Evolutionary conservation across 257 asterid species (phyloP).

Genomic region (Solanum bukasovii): DNA sequence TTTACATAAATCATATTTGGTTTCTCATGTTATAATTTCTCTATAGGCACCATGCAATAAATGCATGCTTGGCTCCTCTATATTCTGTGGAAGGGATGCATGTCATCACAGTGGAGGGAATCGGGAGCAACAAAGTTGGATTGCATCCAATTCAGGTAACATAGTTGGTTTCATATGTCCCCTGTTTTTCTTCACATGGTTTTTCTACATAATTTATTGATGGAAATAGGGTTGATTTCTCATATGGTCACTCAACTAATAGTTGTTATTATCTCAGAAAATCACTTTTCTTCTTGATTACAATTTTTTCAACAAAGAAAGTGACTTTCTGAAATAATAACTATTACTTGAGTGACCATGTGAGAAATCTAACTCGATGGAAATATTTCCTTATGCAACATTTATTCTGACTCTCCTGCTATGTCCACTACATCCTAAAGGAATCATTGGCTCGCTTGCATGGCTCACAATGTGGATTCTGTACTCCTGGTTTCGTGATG

Average conservation of each 20-base stretch:
- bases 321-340: not conserved
- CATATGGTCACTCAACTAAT: not conserved
- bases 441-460: slow-evolving; percentile 75
- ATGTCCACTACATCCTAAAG: slow-evolving; percentile 28
- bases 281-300: not conserved
- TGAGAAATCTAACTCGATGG: not conserved
- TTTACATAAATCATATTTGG: not conserved
- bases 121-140: slow-evolving; percentile 67
- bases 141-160: slow-evolving; percentile 89
- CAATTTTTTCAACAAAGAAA: not conserved
- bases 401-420: not conserved
- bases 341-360: not conserved
- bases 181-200: not conserved
- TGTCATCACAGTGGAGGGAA: slow-evolving; percentile 85
- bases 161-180: not conserved
- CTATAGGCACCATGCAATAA: slow-evolving; percentile 72
- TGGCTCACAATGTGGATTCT: slow-evolving; percentile 98
- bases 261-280: not conserved
- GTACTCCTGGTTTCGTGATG: slow-evolving; percentile 97
- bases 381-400: not conserved
- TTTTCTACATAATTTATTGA: not conserved
- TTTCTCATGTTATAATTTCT: not conserved
- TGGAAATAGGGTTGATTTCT: not conserved
- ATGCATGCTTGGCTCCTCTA: slow-evolving; percentile 97
- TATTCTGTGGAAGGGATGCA: slow-evolving; percentile 98